Conservation (phyloP, 768 basidiomycete species). For the Austroboletus eburneus region DNA sequence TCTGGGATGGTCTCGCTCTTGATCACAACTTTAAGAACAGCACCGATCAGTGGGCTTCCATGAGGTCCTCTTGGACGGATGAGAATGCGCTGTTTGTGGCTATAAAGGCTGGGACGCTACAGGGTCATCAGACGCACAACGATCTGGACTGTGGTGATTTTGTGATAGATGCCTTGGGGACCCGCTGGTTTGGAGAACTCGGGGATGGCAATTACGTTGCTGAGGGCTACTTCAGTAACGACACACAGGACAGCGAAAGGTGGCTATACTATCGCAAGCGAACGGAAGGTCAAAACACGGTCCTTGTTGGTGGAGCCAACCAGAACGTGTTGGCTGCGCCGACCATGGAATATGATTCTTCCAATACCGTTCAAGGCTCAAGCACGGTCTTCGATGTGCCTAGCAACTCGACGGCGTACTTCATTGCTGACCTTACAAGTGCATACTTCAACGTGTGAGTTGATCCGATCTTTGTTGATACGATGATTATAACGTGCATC, state of each 20-base stretch:
- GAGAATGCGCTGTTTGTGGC: slow-evolving; percentile 77
- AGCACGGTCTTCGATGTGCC: slow-evolving; percentile 72
- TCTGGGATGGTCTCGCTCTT: slow-evolving; percentile 82
- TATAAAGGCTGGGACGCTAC: slow-evolving; percentile 79
- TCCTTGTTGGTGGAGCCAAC: slow-evolving; percentile 71
- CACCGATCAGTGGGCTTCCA: slow-evolving; percentile 83
- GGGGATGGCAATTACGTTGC: slow-evolving; percentile 85
- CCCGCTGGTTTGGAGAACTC: slow-evolving; percentile 92
- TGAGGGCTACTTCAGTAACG: slow-evolving; percentile 71
- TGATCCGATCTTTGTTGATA: background rate
- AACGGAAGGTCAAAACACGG: slow-evolving; percentile 96
- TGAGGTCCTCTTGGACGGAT: slow-evolving; percentile 93
- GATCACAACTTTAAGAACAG: slow-evolving; percentile 77
- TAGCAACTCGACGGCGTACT: slow-evolving; percentile 72
- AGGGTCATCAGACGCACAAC: slow-evolving; percentile 90
- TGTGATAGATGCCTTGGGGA: slow-evolving; percentile 89
- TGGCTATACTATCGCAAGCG: slow-evolving; percentile 96
- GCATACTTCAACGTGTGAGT: slow-evolving; percentile 76
- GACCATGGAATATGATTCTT: slow-evolving; percentile 45
- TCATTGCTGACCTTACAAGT: slow-evolving; percentile 68
- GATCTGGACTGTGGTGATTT: slow-evolving; percentile 95
- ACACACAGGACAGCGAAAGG: slow-evolving; percentile 61
- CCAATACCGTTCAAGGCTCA: slow-evolving; percentile 71
- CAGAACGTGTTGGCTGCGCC: slow-evolving; percentile 75
- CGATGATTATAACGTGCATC: slow-evolving; percentile 15